These are phyloP conservation scores for Gossypium stocksii DNA, from an alignment of 345 rosid species.

Conservation along the genomic window DNA sequence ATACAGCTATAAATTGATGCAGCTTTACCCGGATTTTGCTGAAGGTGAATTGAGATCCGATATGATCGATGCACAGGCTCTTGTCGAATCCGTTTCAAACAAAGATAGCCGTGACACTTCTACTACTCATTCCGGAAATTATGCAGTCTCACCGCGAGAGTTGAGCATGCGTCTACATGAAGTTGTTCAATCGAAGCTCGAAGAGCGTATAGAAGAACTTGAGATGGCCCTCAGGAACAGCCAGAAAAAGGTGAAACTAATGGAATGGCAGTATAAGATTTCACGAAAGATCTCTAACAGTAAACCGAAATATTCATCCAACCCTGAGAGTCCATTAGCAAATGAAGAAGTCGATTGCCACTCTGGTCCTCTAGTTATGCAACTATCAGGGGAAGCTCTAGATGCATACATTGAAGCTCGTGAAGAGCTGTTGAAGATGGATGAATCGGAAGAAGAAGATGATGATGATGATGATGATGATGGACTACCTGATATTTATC, in stretches of 20 bases:
- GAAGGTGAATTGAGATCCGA: conserved; percentile 55
- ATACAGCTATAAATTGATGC: conserved; percentile 19
- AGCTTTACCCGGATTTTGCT: conserved; percentile 66
- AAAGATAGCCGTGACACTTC: conserved; percentile 49
- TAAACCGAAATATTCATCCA: conserved; percentile 22
- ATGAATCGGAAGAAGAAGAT: conserved; percentile 50
- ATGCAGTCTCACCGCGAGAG: conserved; percentile 68
- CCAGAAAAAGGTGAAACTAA: conserved; percentile 50
- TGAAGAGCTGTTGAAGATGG: conserved; percentile 58
- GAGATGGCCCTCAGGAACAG: conserved; percentile 70
- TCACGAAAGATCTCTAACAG: conserved; percentile 14
- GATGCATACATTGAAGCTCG: conserved; percentile 71
- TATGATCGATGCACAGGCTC: conserved; percentile 23
- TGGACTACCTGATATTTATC: conserved; percentile 29
- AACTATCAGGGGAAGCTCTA: conserved; percentile 69
- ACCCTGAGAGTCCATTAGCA: conserved; percentile 27
- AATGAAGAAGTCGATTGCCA: conserved; percentile 25
- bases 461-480: conserved; percentile 41
- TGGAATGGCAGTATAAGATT: conserved; percentile 39
- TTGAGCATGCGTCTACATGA: conserved; percentile 64
- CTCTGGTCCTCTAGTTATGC: conserved; percentile 59
- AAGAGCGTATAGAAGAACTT: conserved; percentile 59
- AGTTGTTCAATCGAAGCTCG: conserved; percentile 61
- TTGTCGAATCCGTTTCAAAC: conserved; percentile 37
- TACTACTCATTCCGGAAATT: conserved; percentile 48